These are phyloP conservation scores for Akanthomyces uredinophilus DNA, from an alignment of 2,329 filamentous ascomycete genomes.

Conservation along the genomic window DNA sequence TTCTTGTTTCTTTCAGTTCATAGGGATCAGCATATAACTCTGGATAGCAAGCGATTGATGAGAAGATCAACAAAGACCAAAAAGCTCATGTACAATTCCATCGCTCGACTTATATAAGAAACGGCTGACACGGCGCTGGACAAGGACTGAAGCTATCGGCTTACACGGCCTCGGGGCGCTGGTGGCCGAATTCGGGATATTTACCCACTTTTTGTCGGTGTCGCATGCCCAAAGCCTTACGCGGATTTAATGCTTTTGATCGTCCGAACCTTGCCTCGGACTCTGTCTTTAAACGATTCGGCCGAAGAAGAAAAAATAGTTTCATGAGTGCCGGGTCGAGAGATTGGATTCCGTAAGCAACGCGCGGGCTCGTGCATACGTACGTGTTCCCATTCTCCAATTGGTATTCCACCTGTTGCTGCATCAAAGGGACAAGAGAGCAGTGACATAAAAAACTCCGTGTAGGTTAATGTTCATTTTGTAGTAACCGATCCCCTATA, in stretches of 20 bases:
- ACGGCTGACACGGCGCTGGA: not conserved
- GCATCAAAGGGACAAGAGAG: not conserved
- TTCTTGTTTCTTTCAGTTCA: not conserved
- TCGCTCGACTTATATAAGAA: not conserved
- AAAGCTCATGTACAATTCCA: not conserved
- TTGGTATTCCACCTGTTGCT: too few species aligned
- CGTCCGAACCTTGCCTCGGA: too few species aligned
- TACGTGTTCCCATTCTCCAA: too few species aligned
- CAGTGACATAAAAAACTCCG: not conserved
- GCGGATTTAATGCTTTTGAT: not conserved
- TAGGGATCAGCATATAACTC: too few species aligned
- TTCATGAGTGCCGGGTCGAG: too few species aligned
- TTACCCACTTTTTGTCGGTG: slow-evolving; percentile 8
- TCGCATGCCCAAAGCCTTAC: not conserved
- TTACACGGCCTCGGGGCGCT: not conserved
- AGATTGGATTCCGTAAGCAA: too few species aligned
- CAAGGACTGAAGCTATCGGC: not conserved
- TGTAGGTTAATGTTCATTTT: slow-evolving; percentile 11
- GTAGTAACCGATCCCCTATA: slow-evolving; percentile 3
- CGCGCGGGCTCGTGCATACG: too few species aligned
- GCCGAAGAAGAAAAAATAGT: not conserved
- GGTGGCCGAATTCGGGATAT: not conserved
- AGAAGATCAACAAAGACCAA: too few species aligned
- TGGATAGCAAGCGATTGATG: too few species aligned
- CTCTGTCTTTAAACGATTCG: not conserved